Conservation (phyloP, 805 yeast genomes). For the Kazachstania viticola region DNA sequence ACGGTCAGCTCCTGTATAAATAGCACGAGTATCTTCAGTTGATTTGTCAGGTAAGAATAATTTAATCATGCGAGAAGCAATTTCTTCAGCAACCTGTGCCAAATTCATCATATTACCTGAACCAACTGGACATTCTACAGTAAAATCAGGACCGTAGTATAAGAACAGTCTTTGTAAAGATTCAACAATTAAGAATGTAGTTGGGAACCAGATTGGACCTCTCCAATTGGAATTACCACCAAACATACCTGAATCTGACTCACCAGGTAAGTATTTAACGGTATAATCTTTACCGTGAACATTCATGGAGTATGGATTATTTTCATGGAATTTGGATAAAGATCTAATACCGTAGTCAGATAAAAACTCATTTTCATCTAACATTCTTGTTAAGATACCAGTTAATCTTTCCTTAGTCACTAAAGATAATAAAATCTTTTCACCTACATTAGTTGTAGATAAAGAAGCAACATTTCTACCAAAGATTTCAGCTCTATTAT, state of each 20-base stretch:
- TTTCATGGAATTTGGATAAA: conserved; percentile 72
- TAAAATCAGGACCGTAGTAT: conserved; percentile 77
- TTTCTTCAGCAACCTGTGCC: conserved; percentile 83
- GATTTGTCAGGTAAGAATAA: conserved; percentile 50
- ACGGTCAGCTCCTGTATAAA: conserved; percentile 55
- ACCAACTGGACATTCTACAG: conserved; percentile 80
- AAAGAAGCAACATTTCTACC: conserved; percentile 80
- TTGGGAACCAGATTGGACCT: conserved; percentile 96
- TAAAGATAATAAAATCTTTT: conserved; percentile 64
- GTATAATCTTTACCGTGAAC: conserved; percentile 64
- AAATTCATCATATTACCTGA: conserved; percentile 65
- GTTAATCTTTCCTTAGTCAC: conserved; percentile 70
- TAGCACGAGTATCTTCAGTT: conserved; percentile 56
- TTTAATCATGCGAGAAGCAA: conserved; percentile 75
- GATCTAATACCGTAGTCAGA: conserved; percentile 83
- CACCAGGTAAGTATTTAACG: conserved; percentile 75
- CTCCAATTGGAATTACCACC: conserved; percentile 97
- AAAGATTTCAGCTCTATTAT: conserved; percentile 56
- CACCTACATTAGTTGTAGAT: conserved; percentile 69
- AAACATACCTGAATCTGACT: conserved; percentile 84
- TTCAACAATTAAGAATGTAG: conserved; percentile 75
- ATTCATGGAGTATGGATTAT: conserved; percentile 74
- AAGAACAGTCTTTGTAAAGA: conserved; percentile 76
- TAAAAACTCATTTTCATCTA: conserved; percentile 78
- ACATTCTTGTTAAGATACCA: conserved; percentile 66